Percentiles rank a stretch among this genome's conserved stretches.
phyloP scores from a whole-genome alignment of 169 alveolate genomes.

The Cyclospora cayetanensis region DNA sequence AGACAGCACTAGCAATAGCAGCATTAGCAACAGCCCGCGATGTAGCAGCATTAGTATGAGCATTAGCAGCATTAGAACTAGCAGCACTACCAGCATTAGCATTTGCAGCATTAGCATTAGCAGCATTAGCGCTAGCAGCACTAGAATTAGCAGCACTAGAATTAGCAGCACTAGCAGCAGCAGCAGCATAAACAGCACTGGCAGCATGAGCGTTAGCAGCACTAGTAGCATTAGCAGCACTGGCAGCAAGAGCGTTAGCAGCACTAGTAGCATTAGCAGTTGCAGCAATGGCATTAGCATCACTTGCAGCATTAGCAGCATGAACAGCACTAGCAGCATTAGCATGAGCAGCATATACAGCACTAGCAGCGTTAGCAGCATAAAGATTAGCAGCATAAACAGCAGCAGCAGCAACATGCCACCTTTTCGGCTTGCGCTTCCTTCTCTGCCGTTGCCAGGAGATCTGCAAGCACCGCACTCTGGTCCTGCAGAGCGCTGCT shows the following conservation, averaged over 20 bases:
- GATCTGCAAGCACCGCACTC: neutral
- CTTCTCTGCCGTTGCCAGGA: neutral
- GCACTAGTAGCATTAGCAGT: neutral
- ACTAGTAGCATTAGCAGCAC: too few species aligned
- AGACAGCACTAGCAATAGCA: neutral
- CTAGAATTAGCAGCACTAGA: neutral
- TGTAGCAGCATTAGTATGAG: neutral
- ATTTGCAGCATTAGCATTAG: neutral
- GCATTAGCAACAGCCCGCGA: neutral
- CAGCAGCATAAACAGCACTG: neutral
- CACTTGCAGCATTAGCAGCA: neutral
- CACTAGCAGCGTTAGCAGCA: neutral
- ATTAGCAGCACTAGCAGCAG: neutral
- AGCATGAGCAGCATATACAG: neutral
- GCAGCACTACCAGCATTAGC: neutral
- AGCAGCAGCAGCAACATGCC: neutral
- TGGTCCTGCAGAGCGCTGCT: neutral
- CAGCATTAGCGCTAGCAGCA: neutral
- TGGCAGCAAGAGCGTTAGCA: neutral
- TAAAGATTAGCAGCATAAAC: neutral
- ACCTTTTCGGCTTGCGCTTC: neutral
- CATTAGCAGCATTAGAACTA: neutral
- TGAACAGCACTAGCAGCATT: neutral
- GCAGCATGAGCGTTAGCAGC: neutral
- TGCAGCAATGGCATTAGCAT: neutral